phyloP scores from a whole-genome alignment of 345 rosid species.

The Lepidium africanum region DNA sequence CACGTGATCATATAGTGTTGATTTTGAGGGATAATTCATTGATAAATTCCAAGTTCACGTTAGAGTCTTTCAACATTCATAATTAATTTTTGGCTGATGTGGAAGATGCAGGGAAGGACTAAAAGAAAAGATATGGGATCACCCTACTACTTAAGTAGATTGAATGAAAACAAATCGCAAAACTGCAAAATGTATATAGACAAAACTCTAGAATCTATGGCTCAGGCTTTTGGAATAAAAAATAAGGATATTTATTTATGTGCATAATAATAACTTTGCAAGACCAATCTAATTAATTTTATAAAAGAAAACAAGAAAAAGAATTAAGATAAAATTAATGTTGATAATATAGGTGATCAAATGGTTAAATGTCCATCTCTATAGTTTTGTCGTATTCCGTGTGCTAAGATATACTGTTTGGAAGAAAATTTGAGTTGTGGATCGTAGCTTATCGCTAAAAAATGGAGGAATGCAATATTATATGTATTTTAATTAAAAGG shows the following conservation, averaged over 20 bases:
- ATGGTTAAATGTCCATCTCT: too few species aligned
- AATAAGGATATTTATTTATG: neutral
- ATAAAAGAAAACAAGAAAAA: neutral
- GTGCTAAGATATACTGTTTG: too few species aligned
- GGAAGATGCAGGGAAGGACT: neutral
- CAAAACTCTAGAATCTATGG: constrained; percentile 18
- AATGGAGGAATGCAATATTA: too few species aligned
- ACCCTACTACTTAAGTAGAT: neutral
- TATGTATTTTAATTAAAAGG: too few species aligned
- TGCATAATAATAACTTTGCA: neutral
- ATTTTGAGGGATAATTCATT: constrained; percentile 1
- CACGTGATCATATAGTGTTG: constrained; percentile 18
- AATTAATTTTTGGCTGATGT: constrained; percentile 9
- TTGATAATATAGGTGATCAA: neutral
- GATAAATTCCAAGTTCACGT: neutral
- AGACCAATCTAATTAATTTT: neutral
- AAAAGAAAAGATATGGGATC: constrained; percentile 13
- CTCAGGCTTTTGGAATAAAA: neutral
- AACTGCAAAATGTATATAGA: constrained; percentile 9
- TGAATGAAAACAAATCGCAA: constrained; percentile 9
- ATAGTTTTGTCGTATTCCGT: too few species aligned
- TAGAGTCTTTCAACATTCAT: neutral
- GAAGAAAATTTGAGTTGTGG: too few species aligned
- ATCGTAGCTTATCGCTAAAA: too few species aligned
- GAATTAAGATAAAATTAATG: neutral